A percentile compares a stretch with the other conserved stretches of the same genome.
phyloP scores from a whole-genome alignment of 805 yeast species.

The Ogataea neopini region DNA sequence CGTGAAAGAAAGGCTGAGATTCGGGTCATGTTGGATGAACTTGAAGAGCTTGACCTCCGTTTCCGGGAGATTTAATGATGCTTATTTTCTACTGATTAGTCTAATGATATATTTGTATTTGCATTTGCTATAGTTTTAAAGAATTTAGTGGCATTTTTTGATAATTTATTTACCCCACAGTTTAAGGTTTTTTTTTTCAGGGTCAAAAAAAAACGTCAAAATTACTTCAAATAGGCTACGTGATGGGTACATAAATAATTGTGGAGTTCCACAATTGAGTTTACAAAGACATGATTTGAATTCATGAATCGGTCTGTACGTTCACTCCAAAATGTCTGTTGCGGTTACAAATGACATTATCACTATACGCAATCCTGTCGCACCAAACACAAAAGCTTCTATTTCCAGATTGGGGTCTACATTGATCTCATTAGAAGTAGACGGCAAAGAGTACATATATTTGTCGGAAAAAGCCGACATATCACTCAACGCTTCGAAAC shows the following conservation, averaged over 20 bases:
- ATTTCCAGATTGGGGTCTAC: conserved; percentile 23
- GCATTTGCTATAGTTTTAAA: background rate
- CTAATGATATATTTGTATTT: too few species aligned
- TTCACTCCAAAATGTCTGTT: conserved; percentile 20
- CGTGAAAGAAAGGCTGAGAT: conserved; percentile 11
- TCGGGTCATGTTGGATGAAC: conserved; percentile 22
- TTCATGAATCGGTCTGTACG: too few species aligned
- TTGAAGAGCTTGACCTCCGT: conserved; percentile 23
- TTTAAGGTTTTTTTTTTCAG: background rate
- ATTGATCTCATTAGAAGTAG: conserved; percentile 16
- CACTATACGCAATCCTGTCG: conserved; percentile 11
- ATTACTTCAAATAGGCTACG: conserved; percentile 1
- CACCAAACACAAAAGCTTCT: conserved; percentile 11
- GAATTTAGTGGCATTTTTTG: too few species aligned
- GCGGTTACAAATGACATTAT: conserved; percentile 16
- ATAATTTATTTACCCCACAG: conserved; percentile 3
- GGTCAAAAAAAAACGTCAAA: background rate
- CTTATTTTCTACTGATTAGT: background rate
- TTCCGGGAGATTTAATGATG: conserved; percentile 14
- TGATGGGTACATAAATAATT: background rate
- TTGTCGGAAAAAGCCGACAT: conserved; percentile 19
- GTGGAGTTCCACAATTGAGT: background rate
- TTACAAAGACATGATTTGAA: too few species aligned
- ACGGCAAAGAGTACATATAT: conserved; percentile 18
- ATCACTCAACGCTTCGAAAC: conserved; percentile 9